Base-by-base conservation (phyloP, 1,139 yeast species). In the Kurtzmaniella natalensis region DNA sequence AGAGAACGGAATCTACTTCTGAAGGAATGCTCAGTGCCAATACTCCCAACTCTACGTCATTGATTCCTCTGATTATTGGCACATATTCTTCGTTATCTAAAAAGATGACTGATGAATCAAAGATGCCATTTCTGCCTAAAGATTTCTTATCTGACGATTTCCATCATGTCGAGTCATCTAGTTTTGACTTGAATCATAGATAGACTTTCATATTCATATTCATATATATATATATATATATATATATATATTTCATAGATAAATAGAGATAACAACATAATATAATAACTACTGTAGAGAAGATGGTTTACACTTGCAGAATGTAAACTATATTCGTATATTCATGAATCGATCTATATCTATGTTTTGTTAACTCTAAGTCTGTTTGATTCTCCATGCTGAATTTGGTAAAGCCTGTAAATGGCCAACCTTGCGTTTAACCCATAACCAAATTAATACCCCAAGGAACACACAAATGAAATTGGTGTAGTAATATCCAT, bases 401-500 rank as follows among this genome's bases (percentile, higher is more conserved):
- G 75, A 61, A 21, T 66, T 64, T 2, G 88, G 88, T 35, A 83
- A 62, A 20, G 73, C 57, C 55, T 84, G 92, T 38, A 84, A 61
- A 40, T 70, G 57, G 9, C 62, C 55, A 17, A 77, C 73, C 40
- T 81, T 81, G 37, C 64, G 69, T 45, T 72, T 76, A 30, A 86
- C 81, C 78, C 83, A 87, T 34, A 78, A 66, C 54, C 82, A 85
- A 13, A 88, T 63, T 1, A 68, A n/a, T 8, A 81, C 39, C 1
- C 97, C 97, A 27, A 84, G 40, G 0, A 56, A 33, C 3, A 89
- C 75, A 57, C 97, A 89, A 9, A 87, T 38, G 5, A 76, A 39
- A 51, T 87, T 89, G 33, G 94, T 81, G 34, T 76, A 71, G 53
- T 81, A 87, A 59, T 88, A 92, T 0, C 98, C 98, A 57, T 92